Evolutionary conservation across 768 basidiomycete species (phyloP), one percentile per base, ranked within the genome.

Genomic region (Pleurotus sapidus): DNA sequence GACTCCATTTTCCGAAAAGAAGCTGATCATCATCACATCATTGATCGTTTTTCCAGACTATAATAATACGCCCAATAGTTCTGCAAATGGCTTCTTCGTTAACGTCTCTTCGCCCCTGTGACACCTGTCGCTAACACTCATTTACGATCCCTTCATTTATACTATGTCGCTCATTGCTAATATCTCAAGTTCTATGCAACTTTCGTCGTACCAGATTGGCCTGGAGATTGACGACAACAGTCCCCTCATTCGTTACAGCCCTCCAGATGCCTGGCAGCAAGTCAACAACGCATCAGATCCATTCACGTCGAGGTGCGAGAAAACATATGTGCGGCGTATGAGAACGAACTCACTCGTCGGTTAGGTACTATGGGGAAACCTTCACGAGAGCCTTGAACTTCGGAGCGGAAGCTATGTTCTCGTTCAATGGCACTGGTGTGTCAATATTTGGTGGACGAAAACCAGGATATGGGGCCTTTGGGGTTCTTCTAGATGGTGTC

Each of bases 381-480:
- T 76, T 73, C 50, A 68, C 70, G 12, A 63, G 59, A 15, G 71
- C 71, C 48, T 66, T 65, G 15, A 57, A 64, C 3, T 63, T 68
- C 5, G 65, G 65, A 7, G 72, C 75, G 2, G 49, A 57, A 12
- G 71, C 59, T 5, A 60, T 64, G 0, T 68, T 77, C 55, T 58
- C 57, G 49, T 78, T 78, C 66, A 75, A 70, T 20, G 77, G 76
- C 9, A 72, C 72, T 3, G 66, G 63, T 2, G 46, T 78, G 39
- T 69, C 68, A 63, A 61, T 78, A 15, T 75, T 67, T 30, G 77
- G 77, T 5, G 74, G 70, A 2, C 69, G 71, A 18, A 66, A 74
- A 7, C 2, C 34, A 15, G 70, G 74, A 43, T 72, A 77, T 57
- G 75, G 77, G 1, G 67, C 58, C 18, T 78, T 68, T 58, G 63